phyloP scores from a whole-genome alignment of 257 asterid genomes.

The Fraxinus cuspidata region DNA sequence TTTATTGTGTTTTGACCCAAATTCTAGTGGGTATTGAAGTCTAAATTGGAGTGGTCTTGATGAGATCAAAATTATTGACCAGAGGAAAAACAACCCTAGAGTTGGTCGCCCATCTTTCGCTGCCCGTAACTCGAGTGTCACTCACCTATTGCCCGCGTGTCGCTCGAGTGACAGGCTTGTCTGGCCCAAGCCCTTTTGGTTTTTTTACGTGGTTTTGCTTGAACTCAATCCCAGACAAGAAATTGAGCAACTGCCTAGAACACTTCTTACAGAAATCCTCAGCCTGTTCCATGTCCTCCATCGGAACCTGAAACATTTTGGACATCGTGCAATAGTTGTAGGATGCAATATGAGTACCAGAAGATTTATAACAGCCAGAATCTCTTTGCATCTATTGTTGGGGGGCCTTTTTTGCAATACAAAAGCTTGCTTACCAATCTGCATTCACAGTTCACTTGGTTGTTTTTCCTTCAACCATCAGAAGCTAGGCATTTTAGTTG shows the following conservation, averaged over 20 bases:
- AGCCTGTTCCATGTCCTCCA: conserved; percentile 30
- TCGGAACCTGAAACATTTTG: conserved; percentile 45
- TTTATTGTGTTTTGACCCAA: too few relatives aligned
- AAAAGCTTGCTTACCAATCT: conserved; percentile 35
- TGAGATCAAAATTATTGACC: too few relatives aligned
- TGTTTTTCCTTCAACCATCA: conserved; percentile 19
- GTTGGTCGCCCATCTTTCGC: too few relatives aligned
- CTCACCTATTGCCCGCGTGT: too few relatives aligned
- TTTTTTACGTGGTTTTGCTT: too few relatives aligned
- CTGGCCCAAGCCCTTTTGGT: too few relatives aligned
- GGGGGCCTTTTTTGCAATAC: conserved; percentile 48
- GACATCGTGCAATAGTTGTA: conserved; percentile 59
- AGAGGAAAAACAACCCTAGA: too few relatives aligned
- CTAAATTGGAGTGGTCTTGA: too few relatives aligned
- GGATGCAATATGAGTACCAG: conserved; percentile 34
- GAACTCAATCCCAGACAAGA: neutral
- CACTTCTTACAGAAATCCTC: conserved; percentile 22
- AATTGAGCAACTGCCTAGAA: neutral
- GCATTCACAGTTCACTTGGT: conserved; percentile 4
- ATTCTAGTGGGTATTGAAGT: too few relatives aligned
- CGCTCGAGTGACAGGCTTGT: too few relatives aligned
- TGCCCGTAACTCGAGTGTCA: too few relatives aligned
- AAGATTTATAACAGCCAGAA: conserved; percentile 36
- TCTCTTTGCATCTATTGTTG: conserved; percentile 48
- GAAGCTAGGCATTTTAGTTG: conserved; percentile 19